Conservation (phyloP, 148 eudicot genomes). For the Vaccinium myrtillus region DNA sequence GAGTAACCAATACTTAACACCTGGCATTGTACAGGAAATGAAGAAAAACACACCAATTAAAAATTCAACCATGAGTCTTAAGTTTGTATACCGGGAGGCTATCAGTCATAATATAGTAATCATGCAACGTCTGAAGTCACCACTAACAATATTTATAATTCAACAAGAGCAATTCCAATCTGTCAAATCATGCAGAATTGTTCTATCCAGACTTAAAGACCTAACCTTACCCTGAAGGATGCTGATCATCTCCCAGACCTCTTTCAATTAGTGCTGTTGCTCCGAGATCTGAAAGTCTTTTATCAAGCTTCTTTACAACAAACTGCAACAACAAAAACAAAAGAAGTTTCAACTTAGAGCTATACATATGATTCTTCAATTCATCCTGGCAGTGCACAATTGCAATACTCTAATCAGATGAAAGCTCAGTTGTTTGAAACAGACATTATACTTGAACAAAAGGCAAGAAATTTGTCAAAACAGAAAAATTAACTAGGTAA, state of each 20-base stretch:
- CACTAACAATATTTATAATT: neutral
- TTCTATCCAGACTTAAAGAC: neutral
- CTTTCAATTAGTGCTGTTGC: slow-evolving; percentile 65
- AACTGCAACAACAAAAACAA: slow-evolving; percentile 48
- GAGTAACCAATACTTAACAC: neutral
- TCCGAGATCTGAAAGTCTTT: slow-evolving; percentile 81
- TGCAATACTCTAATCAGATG: neutral
- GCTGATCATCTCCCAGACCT: slow-evolving; percentile 98
- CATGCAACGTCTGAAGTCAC: neutral
- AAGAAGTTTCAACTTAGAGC: neutral
- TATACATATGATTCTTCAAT: neutral
- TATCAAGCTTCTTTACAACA: slow-evolving; percentile 96
- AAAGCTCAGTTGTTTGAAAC: neutral
- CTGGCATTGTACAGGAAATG: neutral
- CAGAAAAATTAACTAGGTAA: neutral
- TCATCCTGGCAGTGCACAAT: neutral
- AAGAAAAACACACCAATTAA: neutral
- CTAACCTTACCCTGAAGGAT: slow-evolving; percentile 85
- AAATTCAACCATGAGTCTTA: neutral
- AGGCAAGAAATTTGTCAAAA: neutral
- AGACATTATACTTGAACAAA: neutral
- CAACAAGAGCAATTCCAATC: neutral
- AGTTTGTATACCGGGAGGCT: neutral
- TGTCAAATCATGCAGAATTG: slow-evolving; percentile 1
- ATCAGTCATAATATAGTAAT: neutral